Conservation (phyloP, 805 yeast genomes). For the Wickerhamomyces ciferrii region DNA sequence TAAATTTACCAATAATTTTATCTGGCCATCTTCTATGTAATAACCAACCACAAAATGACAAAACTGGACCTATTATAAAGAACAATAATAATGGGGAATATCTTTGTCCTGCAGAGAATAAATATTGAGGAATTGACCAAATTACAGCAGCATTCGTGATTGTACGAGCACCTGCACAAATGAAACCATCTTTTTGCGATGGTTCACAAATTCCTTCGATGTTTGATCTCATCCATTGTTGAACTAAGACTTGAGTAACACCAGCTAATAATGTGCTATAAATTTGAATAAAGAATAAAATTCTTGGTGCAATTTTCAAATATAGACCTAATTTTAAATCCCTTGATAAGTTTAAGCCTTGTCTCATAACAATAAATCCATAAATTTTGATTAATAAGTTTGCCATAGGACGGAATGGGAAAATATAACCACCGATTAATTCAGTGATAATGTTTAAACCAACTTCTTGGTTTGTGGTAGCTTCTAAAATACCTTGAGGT, state of each 20-base stretch:
- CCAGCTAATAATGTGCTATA: conserved; percentile 34
- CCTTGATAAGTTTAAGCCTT: conserved; percentile 44
- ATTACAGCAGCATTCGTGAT: conserved; percentile 47
- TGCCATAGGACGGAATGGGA: conserved; percentile 52
- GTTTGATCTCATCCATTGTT: conserved; percentile 35
- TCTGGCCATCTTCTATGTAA: conserved; percentile 24
- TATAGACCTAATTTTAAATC: conserved; percentile 55
- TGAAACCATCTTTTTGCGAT: conserved; percentile 36
- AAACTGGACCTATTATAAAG: conserved; percentile 44
- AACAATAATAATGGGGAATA: conserved; percentile 53
- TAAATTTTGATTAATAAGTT: conserved; percentile 48
- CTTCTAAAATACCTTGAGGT: conserved; percentile 54
- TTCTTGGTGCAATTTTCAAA: conserved; percentile 51
- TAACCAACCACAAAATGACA: conserved; percentile 29
- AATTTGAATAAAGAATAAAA: conserved; percentile 43
- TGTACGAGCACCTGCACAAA: conserved; percentile 35
- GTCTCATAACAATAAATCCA: conserved; percentile 50
- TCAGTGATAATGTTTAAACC: conserved; percentile 59
- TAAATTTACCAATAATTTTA: conserved; percentile 32
- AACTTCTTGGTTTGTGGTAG: conserved; percentile 48
- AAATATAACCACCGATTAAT: conserved; percentile 52
- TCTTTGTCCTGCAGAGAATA: conserved; percentile 41
- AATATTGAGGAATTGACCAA: conserved; percentile 47
- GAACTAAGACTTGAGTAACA: conserved; percentile 31
- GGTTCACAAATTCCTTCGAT: conserved; percentile 33